phyloP scores from a whole-genome alignment of 257 asterid genomes.

The Ligustrum vulgare region DNA sequence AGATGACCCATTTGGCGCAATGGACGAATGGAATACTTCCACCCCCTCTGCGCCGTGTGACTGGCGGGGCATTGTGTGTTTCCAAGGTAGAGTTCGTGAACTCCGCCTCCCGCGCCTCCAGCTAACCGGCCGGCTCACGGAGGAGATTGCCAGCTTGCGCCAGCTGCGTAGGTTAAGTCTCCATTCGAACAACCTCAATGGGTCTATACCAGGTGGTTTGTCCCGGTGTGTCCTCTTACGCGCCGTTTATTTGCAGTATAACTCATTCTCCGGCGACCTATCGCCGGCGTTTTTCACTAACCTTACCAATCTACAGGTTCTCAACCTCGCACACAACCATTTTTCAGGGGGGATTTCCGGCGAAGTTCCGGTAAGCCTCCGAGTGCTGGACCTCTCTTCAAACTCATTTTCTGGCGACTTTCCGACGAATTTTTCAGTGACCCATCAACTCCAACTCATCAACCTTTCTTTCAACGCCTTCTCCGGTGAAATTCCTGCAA shows the following conservation, averaged over 20 bases:
- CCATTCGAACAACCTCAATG: slow-evolving; percentile 60
- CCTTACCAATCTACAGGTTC: slow-evolving; percentile 55
- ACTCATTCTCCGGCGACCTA: slow-evolving; percentile 59
- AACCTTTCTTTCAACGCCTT: slow-evolving; percentile 62
- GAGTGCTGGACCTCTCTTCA: slow-evolving; percentile 61
- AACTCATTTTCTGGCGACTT: slow-evolving; percentile 57
- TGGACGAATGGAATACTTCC: slow-evolving; percentile 65
- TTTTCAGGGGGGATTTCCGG: slow-evolving; percentile 46
- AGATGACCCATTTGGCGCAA: slow-evolving; percentile 60
- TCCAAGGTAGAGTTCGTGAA: slow-evolving; percentile 48
- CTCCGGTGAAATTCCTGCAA: slow-evolving; percentile 63
- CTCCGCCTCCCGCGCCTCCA: slow-evolving; percentile 67
- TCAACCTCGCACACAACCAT: slow-evolving; percentile 55
- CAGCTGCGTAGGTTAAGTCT: slow-evolving; percentile 64
- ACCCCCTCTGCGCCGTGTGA: slow-evolving; percentile 78
- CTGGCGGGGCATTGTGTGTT: slow-evolving; percentile 71
- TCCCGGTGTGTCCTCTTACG: slow-evolving; percentile 54
- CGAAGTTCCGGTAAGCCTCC: slow-evolving; percentile 36
- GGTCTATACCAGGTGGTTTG: slow-evolving; percentile 57
- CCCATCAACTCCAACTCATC: slow-evolving; percentile 53
- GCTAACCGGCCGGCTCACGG: slow-evolving; percentile 52
- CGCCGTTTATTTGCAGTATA: slow-evolving; percentile 65
- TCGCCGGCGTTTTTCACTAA: slow-evolving; percentile 45
- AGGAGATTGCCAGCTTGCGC: slow-evolving; percentile 36
- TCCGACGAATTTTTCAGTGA: slow-evolving; percentile 46